These are phyloP conservation scores for Candida boleticola DNA, from an alignment of 805 yeast species.

Conservation along the genomic window DNA sequence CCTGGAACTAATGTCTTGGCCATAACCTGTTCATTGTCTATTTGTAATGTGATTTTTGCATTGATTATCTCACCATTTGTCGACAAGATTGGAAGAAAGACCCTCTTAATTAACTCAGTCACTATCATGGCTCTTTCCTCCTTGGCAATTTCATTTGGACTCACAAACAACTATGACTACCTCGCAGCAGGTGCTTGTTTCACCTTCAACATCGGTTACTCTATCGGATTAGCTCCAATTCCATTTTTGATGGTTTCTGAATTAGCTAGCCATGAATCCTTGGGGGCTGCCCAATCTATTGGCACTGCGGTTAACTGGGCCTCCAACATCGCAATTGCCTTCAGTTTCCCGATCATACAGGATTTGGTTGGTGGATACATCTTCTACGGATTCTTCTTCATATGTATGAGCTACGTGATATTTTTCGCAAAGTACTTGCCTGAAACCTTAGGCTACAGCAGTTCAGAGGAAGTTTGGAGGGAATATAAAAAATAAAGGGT, in stretches of 20 bases:
- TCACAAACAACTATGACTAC: slow-evolving; percentile 12
- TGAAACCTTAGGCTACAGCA: slow-evolving; percentile 29
- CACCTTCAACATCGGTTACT: slow-evolving; percentile 30
- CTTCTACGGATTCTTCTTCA: slow-evolving; percentile 25
- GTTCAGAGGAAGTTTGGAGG: slow-evolving; percentile 29
- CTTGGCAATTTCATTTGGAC: slow-evolving; percentile 24
- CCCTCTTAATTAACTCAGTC: slow-evolving; percentile 26
- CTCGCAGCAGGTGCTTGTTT: slow-evolving; percentile 27
- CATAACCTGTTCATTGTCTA: slow-evolving; percentile 71
- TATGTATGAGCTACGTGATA: slow-evolving; percentile 17
- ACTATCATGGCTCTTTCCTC: slow-evolving; percentile 22
- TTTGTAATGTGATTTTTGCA: slow-evolving; percentile 70
- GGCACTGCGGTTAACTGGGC: slow-evolving; percentile 37
- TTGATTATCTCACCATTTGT: slow-evolving; percentile 65
- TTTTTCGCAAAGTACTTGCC: slow-evolving; percentile 25
- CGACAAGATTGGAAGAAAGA: slow-evolving; percentile 70
- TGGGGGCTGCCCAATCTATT: slow-evolving; percentile 33
- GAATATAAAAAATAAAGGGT: slow-evolving; percentile 7
- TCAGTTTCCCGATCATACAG: slow-evolving; percentile 28
- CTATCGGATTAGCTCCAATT: slow-evolving; percentile 36
- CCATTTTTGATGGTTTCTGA: slow-evolving; percentile 40
- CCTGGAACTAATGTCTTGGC: slow-evolving; percentile 50
- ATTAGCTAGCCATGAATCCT: slow-evolving; percentile 29
- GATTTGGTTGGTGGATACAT: slow-evolving; percentile 24
- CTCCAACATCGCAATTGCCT: slow-evolving; percentile 32